phyloP scores from a whole-genome alignment of 805 yeast species.

The Yamadazyma nakazawae region DNA sequence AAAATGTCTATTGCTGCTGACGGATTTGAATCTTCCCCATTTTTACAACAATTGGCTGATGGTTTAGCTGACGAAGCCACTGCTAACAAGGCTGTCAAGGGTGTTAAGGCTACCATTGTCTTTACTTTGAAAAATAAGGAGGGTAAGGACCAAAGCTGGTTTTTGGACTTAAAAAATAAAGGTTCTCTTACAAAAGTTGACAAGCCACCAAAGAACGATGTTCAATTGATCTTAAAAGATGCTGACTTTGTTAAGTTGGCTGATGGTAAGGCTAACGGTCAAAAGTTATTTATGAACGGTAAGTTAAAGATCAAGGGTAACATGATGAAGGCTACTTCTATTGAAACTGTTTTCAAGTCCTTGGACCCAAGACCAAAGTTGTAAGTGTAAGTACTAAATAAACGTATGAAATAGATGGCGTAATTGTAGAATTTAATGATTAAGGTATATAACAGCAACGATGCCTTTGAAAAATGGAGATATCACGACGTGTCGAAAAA shows the following conservation, averaged over 20 bases:
- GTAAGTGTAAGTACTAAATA: slow-evolving; percentile 15
- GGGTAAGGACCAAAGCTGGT: slow-evolving; percentile 60
- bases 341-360: slow-evolving; percentile 63
- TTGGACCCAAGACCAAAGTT: slow-evolving; percentile 45
- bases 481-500: too few relatives aligned
- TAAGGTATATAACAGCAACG: too few relatives aligned
- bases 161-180: slow-evolving; percentile 59
- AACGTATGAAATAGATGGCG: not conserved
- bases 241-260: slow-evolving; percentile 69
- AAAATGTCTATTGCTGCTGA: slow-evolving; percentile 27
- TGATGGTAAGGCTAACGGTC: slow-evolving; percentile 78
- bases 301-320: slow-evolving; percentile 85
- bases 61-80: slow-evolving; percentile 35
- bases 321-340: slow-evolving; percentile 82
- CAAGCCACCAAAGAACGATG: slow-evolving; percentile 53
- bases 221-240: slow-evolving; percentile 63
- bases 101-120: slow-evolving; percentile 59
- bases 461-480: too few relatives aligned
- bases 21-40: slow-evolving; percentile 44
- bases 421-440: not conserved
- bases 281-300: slow-evolving; percentile 79
- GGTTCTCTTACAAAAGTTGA: slow-evolving; percentile 46
- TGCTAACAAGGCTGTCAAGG: slow-evolving; percentile 38
- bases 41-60: slow-evolving; percentile 37
- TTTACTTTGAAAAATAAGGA: slow-evolving; percentile 65